Percentiles rank a stretch among this genome's conserved stretches.
These are phyloP conservation scores for Saccharomycopsis schoenii DNA, from an alignment of 805 yeast genomes.

Conservation along the genomic window DNA sequence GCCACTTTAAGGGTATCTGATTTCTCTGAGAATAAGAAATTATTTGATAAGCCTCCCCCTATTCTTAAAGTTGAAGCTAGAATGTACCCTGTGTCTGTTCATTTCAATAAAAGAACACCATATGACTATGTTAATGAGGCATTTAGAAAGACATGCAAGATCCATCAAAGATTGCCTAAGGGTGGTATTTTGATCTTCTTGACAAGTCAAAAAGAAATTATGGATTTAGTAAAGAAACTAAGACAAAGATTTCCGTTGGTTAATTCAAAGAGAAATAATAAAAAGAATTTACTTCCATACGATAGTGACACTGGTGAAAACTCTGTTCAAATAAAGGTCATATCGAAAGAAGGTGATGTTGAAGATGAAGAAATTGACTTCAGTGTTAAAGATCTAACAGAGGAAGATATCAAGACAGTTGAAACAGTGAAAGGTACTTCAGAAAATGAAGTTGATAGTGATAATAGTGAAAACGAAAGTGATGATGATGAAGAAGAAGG, in stretches of 20 bases:
- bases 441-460: constrained; percentile 25
- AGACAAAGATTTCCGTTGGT: constrained; percentile 53
- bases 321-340: constrained; percentile 25
- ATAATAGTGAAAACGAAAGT: constrained; percentile 30
- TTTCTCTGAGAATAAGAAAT: constrained; percentile 67
- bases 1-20: constrained; percentile 93
- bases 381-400: constrained; percentile 24
- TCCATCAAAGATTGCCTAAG: constrained; percentile 77
- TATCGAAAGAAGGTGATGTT: constrained; percentile 50
- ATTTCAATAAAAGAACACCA: constrained; percentile 74
- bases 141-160: constrained; percentile 72
- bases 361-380: constrained; percentile 89
- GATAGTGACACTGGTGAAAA: constrained; percentile 25
- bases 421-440: constrained; percentile 20
- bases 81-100: constrained; percentile 87
- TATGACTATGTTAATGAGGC: constrained; percentile 81
- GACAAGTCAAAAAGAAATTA: constrained; percentile 93
- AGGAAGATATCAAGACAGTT: constrained; percentile 23
- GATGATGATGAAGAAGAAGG: constrained; percentile 46
- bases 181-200: constrained; percentile 89
- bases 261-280: constrained; percentile 18
- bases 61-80: constrained; percentile 83
- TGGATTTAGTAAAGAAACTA: constrained; percentile 58
- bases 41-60: constrained; percentile 75
- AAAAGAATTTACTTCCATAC: constrained; percentile 14